Percentiles rank a stretch among this genome's conserved stretches.
Evolutionary conservation across 768 basidiomycete genomes (phyloP).

Genomic region (Lanmaoa rubissima): DNA sequence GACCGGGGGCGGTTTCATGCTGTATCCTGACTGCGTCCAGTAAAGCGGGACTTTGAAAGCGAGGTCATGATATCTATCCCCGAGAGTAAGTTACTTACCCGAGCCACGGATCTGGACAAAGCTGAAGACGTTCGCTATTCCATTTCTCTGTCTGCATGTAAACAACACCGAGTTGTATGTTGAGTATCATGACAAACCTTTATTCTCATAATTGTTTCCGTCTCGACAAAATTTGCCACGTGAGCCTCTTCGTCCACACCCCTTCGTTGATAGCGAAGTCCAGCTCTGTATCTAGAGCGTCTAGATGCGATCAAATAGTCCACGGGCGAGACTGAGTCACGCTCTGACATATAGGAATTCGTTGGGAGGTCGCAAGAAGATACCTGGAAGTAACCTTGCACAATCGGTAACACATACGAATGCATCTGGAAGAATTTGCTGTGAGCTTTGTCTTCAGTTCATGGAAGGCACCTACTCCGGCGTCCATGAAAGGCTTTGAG

Average conservation of each 20-base stretch:
- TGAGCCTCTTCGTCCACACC: constrained; percentile 92
- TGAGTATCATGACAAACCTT: constrained; percentile 47
- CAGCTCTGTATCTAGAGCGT: constrained; percentile 85
- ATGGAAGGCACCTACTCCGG: constrained; percentile 56
- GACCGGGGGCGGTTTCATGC: constrained; percentile 83
- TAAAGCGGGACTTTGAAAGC: constrained; percentile 73
- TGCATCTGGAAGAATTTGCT: constrained; percentile 52
- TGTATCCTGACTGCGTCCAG: constrained; percentile 88
- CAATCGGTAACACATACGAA: constrained; percentile 83
- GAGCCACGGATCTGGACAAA: constrained; percentile 93
- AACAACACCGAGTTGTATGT: not conserved
- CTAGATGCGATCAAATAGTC: constrained; percentile 85
- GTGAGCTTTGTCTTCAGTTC: not conserved
- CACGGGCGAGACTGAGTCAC: constrained; percentile 43
- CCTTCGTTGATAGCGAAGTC: constrained; percentile 89
- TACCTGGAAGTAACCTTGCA: constrained; percentile 90
- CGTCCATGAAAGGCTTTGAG: constrained; percentile 79
- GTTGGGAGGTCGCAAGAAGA: constrained; percentile 63
- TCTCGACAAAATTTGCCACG: constrained; percentile 96
- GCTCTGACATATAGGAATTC: constrained; percentile 34
- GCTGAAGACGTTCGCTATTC: constrained; percentile 73
- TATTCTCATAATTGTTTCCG: constrained; percentile 83
- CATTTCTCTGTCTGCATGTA: constrained; percentile 57
- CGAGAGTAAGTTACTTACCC: constrained; percentile 42
- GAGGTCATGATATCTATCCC: not conserved